These are phyloP conservation scores for Thalassiosira livingstoniorum DNA, from an alignment of 352 stramenopile species.

Conservation along the genomic window DNA sequence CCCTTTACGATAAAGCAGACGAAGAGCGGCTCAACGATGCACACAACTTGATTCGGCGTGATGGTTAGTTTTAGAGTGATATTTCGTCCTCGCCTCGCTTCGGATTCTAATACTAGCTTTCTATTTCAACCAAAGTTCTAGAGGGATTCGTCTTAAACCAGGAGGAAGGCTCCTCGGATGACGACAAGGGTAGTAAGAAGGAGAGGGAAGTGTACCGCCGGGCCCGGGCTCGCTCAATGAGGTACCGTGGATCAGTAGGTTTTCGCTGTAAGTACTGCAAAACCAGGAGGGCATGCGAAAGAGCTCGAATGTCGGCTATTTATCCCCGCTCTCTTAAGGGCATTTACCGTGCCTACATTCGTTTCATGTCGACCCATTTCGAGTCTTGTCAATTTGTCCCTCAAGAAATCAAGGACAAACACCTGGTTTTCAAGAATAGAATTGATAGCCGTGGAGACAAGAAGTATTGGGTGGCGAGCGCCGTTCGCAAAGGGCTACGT, in stretches of 20 bases:
- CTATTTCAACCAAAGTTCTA: too few relatives aligned
- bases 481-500: constrained; percentile 41
- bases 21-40: constrained; percentile 33
- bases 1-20: constrained; percentile 25
- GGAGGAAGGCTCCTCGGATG: constrained; percentile 1
- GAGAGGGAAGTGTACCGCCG: too few relatives aligned
- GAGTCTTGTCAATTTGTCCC: constrained; percentile 3
- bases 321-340: constrained; percentile 7
- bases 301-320: neutral
- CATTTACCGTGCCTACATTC: constrained; percentile 19
- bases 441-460: constrained; percentile 38
- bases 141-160: constrained; percentile 46
- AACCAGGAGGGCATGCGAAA: neutral
- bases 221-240: too few relatives aligned
- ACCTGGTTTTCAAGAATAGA: constrained; percentile 26
- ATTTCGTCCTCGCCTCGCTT: too few relatives aligned
- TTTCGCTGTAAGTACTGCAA: constrained; percentile 23
- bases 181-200: constrained; percentile 20
- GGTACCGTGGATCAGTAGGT: neutral
- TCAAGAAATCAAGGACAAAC: constrained; percentile 6
- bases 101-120: too few relatives aligned
- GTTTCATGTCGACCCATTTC: constrained; percentile 14
- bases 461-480: constrained; percentile 50
- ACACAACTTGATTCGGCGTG: constrained; percentile 47
- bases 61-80: too few relatives aligned